Base-by-base conservation (phyloP, 441 rosid species). In the Flueggea neowawraea region DNA sequence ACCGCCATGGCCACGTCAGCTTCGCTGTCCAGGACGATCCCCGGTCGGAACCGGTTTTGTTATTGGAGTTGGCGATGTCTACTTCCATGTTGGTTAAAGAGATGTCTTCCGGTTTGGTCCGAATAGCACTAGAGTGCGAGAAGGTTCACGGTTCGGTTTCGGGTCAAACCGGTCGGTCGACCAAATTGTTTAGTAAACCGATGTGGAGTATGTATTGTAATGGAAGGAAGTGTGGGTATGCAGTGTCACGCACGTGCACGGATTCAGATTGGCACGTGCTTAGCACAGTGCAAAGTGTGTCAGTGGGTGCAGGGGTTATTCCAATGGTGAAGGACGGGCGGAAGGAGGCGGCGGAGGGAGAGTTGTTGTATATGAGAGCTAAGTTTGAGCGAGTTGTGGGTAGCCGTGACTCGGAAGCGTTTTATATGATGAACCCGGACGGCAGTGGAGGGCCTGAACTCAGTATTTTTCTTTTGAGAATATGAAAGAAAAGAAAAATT, bases 391-490 rank as follows among this genome's bases (percentile, higher is more conserved):
- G 96, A 73, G 95, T 91, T 1, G 96, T 87, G 0, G 95, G 98
- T 7, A 80, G 86, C 57, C 96, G 95, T 70, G 98, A 91, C 82
- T 89, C 96, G 65, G 96, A 89, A 69, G 98, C 98, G 10, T 91
- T 87, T 71, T 91, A 89, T 73, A 91, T 91, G 96, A 69, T 91
- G 85, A 91, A 91, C 68, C 98, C 96, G 32, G 98, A 91, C 62
- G 89, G 87, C 12, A 89, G 70, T 28, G 98, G 95, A 16, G 96
- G 95, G 4, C 98, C 96, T 5, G 96, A 91, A 69, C 95, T 91
- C 69, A 86, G 95, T 73, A 79, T 91, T 63, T 91, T 87, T 74
- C 84, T 91, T 36, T 84, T 89, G n/a, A 79, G 98, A 70, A 67
- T 85, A 61, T 87, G 65, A 86, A 28, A 22, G 33, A 15, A 6